Base-by-base conservation (phyloP, 176 grass and related monocot genomes). In the Tillandsia fasciculata region DNA sequence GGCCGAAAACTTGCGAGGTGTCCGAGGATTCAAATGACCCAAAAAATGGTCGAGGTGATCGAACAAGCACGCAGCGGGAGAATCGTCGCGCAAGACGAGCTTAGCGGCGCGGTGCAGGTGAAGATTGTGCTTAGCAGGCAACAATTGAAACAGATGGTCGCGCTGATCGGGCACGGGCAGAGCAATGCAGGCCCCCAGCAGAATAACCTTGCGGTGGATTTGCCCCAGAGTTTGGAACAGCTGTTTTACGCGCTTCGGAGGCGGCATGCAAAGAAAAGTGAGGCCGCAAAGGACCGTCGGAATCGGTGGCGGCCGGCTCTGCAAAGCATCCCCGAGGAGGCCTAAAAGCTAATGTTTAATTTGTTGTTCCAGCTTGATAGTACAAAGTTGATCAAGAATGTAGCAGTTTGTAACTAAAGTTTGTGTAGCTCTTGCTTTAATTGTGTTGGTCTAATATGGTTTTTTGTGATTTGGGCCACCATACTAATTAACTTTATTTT, bases 81-180 rank as follows among this genome's bases (percentile, higher is more conserved):
- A 69, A 20, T 48, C 26, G 65, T 66, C 15, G 15, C 42, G 3
- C 47, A 1, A 0, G 48, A 6, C 9, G 51, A 20, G 49, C 52
- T 2, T 1, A 23, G 49, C 11, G 78, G 79, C 13, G 53, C 10
- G 66, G 79, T 88, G 77, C 85, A 82, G 72, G 79, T 92, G 47
- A 92, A 92, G 82, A 69, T 92, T 68, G 70, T 92, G 52, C 73
- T 92, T 26, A 92, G 76, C 69, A 92, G 81, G 81, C 79, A 92
- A 67, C 85, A 92, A 79, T 70, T 92, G 6, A 88, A 88, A 74
- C 82, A 92, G 74, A 53, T 92, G 53, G 75, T 75, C 1, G 76
- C 89, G 49, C 9, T 68, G 14, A 23, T 66, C 0, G 14, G 27
- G 4, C 51, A 14, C 48, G 78, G 56, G 10, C 56, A 5, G 10